Evolutionary conservation across 2,329 filamentous ascomycete genomes (phyloP).

Genomic region (Sclerotinia trifoliorum): DNA sequence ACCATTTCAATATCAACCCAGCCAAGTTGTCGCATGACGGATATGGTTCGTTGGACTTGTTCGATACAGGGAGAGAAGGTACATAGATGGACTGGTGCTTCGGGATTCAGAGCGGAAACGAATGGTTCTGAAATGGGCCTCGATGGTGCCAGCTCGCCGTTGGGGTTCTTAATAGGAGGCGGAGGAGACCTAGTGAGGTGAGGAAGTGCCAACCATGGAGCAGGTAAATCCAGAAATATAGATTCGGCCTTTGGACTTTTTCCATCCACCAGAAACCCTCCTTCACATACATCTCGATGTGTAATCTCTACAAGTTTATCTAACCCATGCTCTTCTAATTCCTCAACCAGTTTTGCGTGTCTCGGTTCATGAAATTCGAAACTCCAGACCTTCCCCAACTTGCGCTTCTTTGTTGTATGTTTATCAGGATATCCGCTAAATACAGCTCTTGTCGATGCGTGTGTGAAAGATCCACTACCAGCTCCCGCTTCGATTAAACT

Average conservation of each 20-base stretch:
- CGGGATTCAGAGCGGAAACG: conserved; percentile 66
- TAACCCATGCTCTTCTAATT: conserved; percentile 67
- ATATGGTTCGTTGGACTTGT: conserved; percentile 85
- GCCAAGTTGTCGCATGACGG: conserved; percentile 72
- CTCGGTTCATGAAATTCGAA: conserved; percentile 78
- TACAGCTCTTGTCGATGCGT: conserved; percentile 72
- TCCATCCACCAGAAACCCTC: conserved; percentile 64
- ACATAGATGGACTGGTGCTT: conserved; percentile 75
- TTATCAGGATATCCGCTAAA: conserved; percentile 65
- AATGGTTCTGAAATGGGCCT: conserved; percentile 41
- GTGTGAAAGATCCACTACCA: conserved; percentile 81
- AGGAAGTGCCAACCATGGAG: conserved; percentile 75
- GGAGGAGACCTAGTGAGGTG: conserved; percentile 63
- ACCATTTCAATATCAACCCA: conserved; percentile 96
- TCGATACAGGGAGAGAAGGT: conserved; percentile 97
- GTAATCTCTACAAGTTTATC: conserved; percentile 67
- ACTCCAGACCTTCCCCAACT: conserved; percentile 71
- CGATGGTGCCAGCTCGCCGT: conserved; percentile 20
- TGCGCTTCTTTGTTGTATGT: conserved; percentile 41
- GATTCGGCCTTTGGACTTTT: conserved; percentile 63
- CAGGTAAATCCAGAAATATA: conserved; percentile 77
- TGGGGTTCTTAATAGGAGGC: conserved; percentile 11
- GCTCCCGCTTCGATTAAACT: conserved; percentile 77
- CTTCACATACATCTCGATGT: conserved; percentile 75
- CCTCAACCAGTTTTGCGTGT: conserved; percentile 65